Conservation (phyloP, 2,329 filamentous ascomycete genomes). For the Magnaporthiopsis rhizophila region DNA sequence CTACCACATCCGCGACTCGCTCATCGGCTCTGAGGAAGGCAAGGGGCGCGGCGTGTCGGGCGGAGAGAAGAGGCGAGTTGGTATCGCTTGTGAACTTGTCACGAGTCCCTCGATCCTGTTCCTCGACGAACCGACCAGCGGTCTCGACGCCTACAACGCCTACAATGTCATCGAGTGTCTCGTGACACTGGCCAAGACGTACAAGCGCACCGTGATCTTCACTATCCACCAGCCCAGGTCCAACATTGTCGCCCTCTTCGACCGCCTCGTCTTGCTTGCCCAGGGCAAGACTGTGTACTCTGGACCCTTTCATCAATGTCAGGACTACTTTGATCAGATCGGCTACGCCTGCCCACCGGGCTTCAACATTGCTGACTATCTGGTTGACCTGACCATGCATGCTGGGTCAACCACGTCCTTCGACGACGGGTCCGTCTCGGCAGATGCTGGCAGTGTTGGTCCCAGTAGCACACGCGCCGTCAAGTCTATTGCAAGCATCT, state of each 20-base stretch:
- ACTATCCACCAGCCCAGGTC: conserved; percentile 97
- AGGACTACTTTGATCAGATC: conserved; percentile 84
- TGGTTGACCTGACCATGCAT: conserved; percentile 97
- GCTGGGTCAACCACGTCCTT: conserved; percentile 57
- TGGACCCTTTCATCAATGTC: conserved; percentile 79
- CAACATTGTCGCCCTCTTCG: conserved; percentile 96
- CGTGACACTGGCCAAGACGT: conserved; percentile 88
- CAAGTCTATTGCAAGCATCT: conserved; percentile 83
- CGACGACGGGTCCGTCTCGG: conserved; percentile 44
- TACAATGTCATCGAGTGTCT: conserved; percentile 97
- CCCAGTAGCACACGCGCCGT: conserved; percentile 82
- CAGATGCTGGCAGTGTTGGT: conserved; percentile 59
- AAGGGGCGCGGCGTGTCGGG: conserved; percentile 93
- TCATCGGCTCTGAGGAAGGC: conserved; percentile 94
- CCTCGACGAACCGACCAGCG: conserved; percentile 93
- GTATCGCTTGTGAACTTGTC: conserved; percentile 94
- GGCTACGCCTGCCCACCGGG: conserved; percentile 91
- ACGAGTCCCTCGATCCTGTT: conserved; percentile 97
- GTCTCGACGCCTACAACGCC: conserved; percentile 91
- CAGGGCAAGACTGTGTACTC: conserved; percentile 89
- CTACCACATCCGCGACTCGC: conserved; percentile 83
- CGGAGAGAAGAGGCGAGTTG: conserved; percentile 90
- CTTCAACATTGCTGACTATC: conserved; percentile 97
- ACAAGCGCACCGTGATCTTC: conserved; percentile 95
- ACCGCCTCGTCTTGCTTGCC: conserved; percentile 84